Evolutionary conservation across 140 eudicot species (phyloP), one percentile per base, ranked within the genome.

Genomic region (Ambrosia hybrid): DNA sequence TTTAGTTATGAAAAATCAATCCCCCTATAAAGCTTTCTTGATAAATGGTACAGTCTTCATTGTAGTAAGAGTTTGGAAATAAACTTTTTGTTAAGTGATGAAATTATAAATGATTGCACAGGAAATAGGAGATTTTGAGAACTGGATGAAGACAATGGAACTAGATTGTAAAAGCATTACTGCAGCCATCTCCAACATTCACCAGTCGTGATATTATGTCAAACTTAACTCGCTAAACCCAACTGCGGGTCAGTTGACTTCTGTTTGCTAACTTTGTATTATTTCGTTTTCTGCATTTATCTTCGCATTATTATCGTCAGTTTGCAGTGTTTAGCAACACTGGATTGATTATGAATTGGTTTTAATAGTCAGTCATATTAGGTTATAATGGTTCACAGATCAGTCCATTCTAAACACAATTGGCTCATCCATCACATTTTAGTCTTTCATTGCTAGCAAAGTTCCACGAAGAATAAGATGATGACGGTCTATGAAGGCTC

Each of bases 71-170:
- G 51, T 8, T 11, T 38, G 52, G 65, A 26, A 1, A 61, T 34
- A 21, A 10, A 60, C 43, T 4, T 36, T n/a, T 48, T 15, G 11
- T 51, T 12, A 45, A 43, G 13, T 67, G 10, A 5, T n/a, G 51
- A 60, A 10, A 4, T 52, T 72, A 45, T 9, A 5, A 17, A 45
- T 26, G 61, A 34, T 69, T 62, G 70, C 5, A n/a, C 84, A 89
- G 96, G 96, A 89, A 85, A 87, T 89, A 71, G 94, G 96, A 39
- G 96, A 89, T 69, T 89, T 89, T 38, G 96, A 89, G 82, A 89
- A 86, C 76, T 89, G 94, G 94, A 87, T 87, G 85, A 89, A 89
- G 90, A 87, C 92, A 13, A 87, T 89, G 94, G 91, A 86, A 65
- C 76, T 84, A 49, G 96, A 89, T 77, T 89, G 94, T 80, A 84